Evolutionary conservation across 495 filamentous ascomycete species (phyloP).

Genomic region (Penicillium canescens): DNA sequence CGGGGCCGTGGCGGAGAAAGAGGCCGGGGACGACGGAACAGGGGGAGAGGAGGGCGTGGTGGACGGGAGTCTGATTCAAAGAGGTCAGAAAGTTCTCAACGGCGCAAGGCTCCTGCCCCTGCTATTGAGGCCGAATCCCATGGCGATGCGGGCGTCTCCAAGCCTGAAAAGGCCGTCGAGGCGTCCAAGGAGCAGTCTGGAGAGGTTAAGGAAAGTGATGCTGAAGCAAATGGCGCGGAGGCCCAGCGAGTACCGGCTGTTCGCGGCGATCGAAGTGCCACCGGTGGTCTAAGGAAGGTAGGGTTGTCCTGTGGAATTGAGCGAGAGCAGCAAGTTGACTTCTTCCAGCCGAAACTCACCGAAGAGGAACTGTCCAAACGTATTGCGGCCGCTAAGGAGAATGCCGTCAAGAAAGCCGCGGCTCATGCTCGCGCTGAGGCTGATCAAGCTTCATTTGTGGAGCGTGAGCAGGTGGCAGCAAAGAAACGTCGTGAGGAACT

Average conservation of each 20-base stretch:
- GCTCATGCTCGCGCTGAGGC: conserved; percentile 67
- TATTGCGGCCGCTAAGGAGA: conserved; percentile 59
- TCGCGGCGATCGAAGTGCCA: conserved; percentile 67
- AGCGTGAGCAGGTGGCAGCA: conserved; percentile 59
- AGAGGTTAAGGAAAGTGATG: conserved; percentile 17
- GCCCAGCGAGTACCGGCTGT: conserved; percentile 53
- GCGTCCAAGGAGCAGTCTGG: conserved; percentile 21
- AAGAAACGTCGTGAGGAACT: conserved; percentile 58
- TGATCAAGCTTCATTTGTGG: conserved; percentile 65
- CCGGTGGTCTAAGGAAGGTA: conserved; percentile 61
- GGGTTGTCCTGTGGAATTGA: background rate
- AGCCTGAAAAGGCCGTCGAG: conserved; percentile 19
- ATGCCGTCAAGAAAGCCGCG: conserved; percentile 56
- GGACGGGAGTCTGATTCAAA: conserved; percentile 32
- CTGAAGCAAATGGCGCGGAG: conserved; percentile 27
- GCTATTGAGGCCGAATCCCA: conserved; percentile 14
- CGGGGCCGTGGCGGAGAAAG: conserved; percentile 38
- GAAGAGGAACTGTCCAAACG: conserved; percentile 64
- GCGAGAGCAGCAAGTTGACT: background rate
- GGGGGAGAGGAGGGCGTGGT: conserved; percentile 35
- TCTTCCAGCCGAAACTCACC: conserved; percentile 60
- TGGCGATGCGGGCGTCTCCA: conserved; percentile 15
- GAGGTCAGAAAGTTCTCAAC: conserved; percentile 21
- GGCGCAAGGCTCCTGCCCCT: conserved; percentile 17
- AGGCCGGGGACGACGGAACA: conserved; percentile 36